Evolutionary conservation across 306 rosid genomes (phyloP).

Genomic region (Abrus pulchellus): DNA sequence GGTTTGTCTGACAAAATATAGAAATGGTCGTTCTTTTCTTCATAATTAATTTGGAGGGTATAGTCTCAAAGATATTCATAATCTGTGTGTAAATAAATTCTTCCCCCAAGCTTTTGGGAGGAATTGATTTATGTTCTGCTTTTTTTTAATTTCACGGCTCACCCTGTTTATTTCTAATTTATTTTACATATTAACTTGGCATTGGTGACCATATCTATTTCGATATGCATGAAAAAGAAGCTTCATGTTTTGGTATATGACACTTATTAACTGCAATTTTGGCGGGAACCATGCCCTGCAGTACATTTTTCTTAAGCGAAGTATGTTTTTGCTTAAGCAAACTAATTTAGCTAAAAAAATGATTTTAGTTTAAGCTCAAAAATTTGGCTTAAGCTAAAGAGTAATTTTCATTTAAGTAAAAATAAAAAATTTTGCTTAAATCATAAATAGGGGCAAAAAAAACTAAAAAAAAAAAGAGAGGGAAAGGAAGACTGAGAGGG

Average conservation of each 20-base stretch:
- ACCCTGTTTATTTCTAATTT: neutral
- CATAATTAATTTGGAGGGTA: constrained; percentile 15
- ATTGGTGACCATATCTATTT: neutral
- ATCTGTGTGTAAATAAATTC: neutral
- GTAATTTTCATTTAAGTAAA: no score
- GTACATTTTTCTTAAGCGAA: no score
- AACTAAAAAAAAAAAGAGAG: no score
- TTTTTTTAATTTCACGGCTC: neutral
- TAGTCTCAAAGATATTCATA: constrained; percentile 14
- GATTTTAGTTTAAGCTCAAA: no score
- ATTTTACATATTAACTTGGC: neutral
- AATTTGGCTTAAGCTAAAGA: no score
- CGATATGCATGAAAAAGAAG: neutral
- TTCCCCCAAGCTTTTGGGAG: neutral
- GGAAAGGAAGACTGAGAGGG: no score
- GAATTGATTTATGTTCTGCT: neutral
- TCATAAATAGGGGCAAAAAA: no score
- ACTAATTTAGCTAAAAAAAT: no score
- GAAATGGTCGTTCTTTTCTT: constrained; percentile 5
- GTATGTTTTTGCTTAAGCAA: no score
- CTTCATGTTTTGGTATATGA: neutral
- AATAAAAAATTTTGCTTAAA: no score
- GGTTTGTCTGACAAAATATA: neutral
- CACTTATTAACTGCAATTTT: neutral
- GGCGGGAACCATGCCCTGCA: no score